Conservation (phyloP, 2,329 filamentous ascomycete species). For the Bertia moriformis region DNA sequence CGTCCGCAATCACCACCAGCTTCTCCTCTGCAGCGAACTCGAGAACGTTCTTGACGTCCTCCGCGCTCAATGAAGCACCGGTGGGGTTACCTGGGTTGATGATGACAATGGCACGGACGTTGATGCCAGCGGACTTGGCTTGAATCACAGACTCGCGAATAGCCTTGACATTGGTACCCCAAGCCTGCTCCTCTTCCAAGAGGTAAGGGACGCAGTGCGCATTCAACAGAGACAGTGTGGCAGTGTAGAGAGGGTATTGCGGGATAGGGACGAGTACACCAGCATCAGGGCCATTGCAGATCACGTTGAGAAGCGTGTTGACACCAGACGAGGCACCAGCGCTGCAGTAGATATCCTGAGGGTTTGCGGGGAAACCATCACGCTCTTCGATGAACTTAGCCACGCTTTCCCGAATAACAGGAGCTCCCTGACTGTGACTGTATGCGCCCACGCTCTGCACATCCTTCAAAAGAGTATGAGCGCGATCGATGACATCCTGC, state of each 20-base stretch:
- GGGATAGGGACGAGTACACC: slow-evolving; percentile 90
- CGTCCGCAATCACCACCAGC: slow-evolving; percentile 83
- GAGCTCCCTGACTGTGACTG: slow-evolving; percentile 81
- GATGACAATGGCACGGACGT: slow-evolving; percentile 84
- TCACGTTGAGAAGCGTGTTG: slow-evolving; percentile 79
- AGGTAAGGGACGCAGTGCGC: slow-evolving; percentile 84
- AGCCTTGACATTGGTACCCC: slow-evolving; percentile 73
- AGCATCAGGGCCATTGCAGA: slow-evolving; percentile 62
- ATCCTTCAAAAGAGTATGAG: slow-evolving; percentile 64
- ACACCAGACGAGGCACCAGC: slow-evolving; percentile 87
- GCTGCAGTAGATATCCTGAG: slow-evolving; percentile 75
- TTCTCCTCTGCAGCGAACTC: slow-evolving; percentile 73
- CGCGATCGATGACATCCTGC: slow-evolving; percentile 73
- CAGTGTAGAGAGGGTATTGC: slow-evolving; percentile 95
- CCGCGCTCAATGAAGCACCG: slow-evolving; percentile 66
- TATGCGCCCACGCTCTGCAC: slow-evolving; percentile 91
- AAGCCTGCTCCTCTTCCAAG: slow-evolving; percentile 71
- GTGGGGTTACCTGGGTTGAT: slow-evolving; percentile 99
- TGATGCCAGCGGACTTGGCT: slow-evolving; percentile 62
- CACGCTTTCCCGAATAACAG: slow-evolving; percentile 74
- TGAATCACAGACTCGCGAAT: slow-evolving; percentile 63
- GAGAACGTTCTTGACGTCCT: slow-evolving; percentile 72
- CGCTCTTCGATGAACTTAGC: slow-evolving; percentile 84
- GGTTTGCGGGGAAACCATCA: slow-evolving; percentile 75
- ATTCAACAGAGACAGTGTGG: slow-evolving; percentile 72